These are phyloP conservation scores for Dryadomyces quercus-mongolicae DNA, from an alignment of 2,329 filamentous ascomycete genomes.

Conservation along the genomic window DNA sequence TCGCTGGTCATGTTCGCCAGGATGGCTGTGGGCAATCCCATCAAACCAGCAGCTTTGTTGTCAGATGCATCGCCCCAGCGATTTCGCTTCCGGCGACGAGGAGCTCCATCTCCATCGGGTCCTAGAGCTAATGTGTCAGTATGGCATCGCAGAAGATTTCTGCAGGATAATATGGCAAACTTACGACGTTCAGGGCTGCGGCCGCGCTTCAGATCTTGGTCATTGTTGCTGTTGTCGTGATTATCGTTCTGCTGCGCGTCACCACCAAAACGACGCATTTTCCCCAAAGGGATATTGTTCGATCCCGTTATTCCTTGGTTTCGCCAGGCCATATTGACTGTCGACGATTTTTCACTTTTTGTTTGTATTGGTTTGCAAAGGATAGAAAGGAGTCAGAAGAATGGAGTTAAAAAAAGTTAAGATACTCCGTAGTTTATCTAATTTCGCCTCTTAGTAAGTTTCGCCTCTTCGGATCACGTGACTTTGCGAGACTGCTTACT, in stretches of 20 bases:
- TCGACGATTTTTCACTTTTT: background rate
- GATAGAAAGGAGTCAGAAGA: background rate
- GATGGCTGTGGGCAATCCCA: conserved; percentile 94
- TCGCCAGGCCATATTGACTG: conserved; percentile 48
- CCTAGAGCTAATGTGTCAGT: conserved; percentile 17
- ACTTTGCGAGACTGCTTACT: background rate
- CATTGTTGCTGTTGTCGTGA: conserved; percentile 14
- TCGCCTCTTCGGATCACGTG: background rate
- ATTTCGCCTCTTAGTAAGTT: background rate
- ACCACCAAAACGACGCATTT: conserved; percentile 64
- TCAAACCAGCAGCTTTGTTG: conserved; percentile 96
- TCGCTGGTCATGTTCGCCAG: conserved; percentile 97
- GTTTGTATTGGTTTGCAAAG: background rate
- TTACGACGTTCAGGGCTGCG: conserved; percentile 77
- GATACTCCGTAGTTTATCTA: background rate
- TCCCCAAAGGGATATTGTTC: conserved; percentile 93
- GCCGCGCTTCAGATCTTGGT: conserved; percentile 64
- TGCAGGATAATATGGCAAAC: conserved; percentile 16
- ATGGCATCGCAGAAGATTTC: background rate
- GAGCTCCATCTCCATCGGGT: conserved; percentile 58
- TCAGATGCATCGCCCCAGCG: conserved; percentile 95
- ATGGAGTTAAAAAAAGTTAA: background rate
- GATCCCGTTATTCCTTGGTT: conserved; percentile 86
- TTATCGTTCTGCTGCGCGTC: conserved; percentile 24
- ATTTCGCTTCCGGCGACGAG: conserved; percentile 95